Evolutionary conservation across 345 rosid genomes (phyloP).

Genomic region (Corchorus olitorius): DNA sequence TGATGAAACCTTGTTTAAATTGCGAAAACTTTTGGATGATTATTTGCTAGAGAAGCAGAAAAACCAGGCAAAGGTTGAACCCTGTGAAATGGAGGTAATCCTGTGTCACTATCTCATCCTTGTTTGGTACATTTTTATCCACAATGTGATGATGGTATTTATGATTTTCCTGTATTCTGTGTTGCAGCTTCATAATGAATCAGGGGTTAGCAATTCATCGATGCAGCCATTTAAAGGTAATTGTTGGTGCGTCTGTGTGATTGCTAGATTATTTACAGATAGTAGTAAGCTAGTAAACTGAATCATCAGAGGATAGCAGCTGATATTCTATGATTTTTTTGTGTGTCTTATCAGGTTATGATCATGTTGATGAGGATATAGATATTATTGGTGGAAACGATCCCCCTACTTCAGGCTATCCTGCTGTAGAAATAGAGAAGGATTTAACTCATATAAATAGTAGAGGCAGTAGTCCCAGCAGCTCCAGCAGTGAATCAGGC

Average conservation of each 20-base stretch:
- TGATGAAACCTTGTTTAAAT: slow-evolving; percentile 61
- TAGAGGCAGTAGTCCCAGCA: slow-evolving; percentile 64
- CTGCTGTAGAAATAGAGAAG: slow-evolving; percentile 61
- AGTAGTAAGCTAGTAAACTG: neutral
- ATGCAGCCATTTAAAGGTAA: slow-evolving; percentile 69
- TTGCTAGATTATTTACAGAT: slow-evolving; percentile 4
- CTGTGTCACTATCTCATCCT: neutral
- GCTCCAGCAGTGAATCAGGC: slow-evolving; percentile 75
- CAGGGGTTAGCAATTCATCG: slow-evolving; percentile 70
- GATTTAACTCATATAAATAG: slow-evolving; percentile 53
- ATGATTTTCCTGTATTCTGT: slow-evolving; percentile 31
- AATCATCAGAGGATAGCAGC: neutral
- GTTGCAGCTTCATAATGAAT: slow-evolving; percentile 60
- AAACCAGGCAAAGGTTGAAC: slow-evolving; percentile 52
- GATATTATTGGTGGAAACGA: slow-evolving; percentile 86
- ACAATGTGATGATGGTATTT: neutral
- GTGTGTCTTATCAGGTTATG: slow-evolving; percentile 50
- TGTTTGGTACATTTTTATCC: slow-evolving; percentile 18
- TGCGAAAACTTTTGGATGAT: slow-evolving; percentile 75
- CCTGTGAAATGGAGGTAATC: slow-evolving; percentile 83
- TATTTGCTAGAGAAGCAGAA: slow-evolving; percentile 55
- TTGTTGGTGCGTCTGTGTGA: slow-evolving; percentile 11
- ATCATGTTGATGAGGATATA: slow-evolving; percentile 63
- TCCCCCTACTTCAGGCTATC: slow-evolving; percentile 51
- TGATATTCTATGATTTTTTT: neutral